Evolutionary conservation across 306 rosid species (phyloP).

Genomic region (Casuarina glauca): DNA sequence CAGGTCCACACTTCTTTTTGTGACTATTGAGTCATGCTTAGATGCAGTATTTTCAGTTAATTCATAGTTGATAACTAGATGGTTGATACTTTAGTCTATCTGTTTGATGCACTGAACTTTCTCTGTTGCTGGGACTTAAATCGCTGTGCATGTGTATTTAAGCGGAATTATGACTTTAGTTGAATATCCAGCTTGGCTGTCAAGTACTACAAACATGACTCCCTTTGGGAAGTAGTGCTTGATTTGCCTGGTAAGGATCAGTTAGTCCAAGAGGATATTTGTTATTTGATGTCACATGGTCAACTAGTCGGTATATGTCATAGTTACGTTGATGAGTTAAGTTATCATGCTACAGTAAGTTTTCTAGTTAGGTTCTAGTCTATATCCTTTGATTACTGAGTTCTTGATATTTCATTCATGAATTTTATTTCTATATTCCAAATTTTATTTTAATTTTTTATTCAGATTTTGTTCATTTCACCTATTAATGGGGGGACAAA

Average conservation of each 20-base stretch:
- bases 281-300: background rate
- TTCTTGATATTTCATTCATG: background rate
- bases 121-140: background rate
- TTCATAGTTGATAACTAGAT: background rate
- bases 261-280: background rate
- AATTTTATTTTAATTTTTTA: constrained; percentile 30
- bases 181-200: background rate
- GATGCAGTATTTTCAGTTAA: background rate
- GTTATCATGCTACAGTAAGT: background rate
- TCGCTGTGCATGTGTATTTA: background rate
- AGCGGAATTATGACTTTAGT: background rate
- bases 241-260: background rate
- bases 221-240: background rate
- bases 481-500: constrained; percentile 52
- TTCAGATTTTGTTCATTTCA: constrained; percentile 71
- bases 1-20: background rate
- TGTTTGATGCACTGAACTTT: background rate
- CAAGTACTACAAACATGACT: background rate
- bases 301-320: background rate
- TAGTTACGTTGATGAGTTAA: background rate
- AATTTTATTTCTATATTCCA: constrained; percentile 6
- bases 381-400: background rate
- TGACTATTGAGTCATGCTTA: background rate
- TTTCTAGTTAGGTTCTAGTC: background rate
- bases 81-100: background rate